phyloP scores from a whole-genome alignment of 2,329 filamentous ascomycete genomes.

The Cryoendolithus antarcticus region DNA sequence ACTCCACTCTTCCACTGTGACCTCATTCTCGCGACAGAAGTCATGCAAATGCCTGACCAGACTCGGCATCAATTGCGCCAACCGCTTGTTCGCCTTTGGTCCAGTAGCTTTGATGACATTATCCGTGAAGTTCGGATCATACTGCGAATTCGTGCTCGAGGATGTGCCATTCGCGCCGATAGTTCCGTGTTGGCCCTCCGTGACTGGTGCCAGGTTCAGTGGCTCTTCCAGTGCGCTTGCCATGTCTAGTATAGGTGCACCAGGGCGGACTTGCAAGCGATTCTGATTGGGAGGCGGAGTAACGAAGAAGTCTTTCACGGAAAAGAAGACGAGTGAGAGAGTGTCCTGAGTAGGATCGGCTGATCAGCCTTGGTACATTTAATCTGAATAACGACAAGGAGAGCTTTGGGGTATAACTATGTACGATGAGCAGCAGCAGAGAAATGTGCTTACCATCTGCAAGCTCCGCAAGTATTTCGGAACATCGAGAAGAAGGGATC shows the following conservation, averaged over 20 bases:
- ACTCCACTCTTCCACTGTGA: slow-evolving; percentile 49
- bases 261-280: slow-evolving; percentile 1
- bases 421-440: no score
- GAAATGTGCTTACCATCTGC: no score
- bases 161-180: neutral
- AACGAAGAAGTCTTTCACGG: slow-evolving; percentile 7
- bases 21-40: slow-evolving; percentile 45
- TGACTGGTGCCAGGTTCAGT: slow-evolving; percentile 2
- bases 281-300: neutral
- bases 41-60: slow-evolving; percentile 47
- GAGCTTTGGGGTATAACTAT: no score
- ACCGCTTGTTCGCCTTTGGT: slow-evolving; percentile 21
- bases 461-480: no score
- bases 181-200: slow-evolving; percentile 1
- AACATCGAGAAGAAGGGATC: no score
- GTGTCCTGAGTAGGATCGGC: neutral
- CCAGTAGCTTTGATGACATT: slow-evolving; percentile 26
- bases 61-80: slow-evolving; percentile 31
- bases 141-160: slow-evolving; percentile 2
- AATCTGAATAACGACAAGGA: no score
- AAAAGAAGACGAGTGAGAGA: slow-evolving; percentile 2
- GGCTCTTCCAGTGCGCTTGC: slow-evolving; percentile 1
- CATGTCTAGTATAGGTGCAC: neutral
- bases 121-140: slow-evolving; percentile 24
- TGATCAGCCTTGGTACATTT: no score